Base-by-base conservation (phyloP, 768 basidiomycete genomes). In the Suillus subalutaceus region DNA sequence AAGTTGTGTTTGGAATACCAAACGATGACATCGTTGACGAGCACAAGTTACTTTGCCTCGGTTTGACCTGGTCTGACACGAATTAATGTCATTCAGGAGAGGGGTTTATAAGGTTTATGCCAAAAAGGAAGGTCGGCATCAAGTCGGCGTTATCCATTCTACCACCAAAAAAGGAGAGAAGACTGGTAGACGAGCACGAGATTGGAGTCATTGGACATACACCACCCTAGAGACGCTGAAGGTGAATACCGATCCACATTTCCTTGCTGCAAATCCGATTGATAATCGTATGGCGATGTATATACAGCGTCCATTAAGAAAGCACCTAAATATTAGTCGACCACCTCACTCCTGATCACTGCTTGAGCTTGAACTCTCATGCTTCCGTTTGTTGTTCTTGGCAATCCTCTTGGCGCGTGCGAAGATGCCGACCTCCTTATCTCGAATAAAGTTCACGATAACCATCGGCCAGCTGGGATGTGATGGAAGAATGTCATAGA, bases 401-500 rank as follows among this genome's bases (percentile, higher is more conserved):
- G 64, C 79, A 68, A 88, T 66, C 73, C 96, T 81, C 78, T 98
- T 98, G 9, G 90, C 93, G 9, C 96, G 84, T 15, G 93, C 90
- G 76, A 91, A 97, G 69, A 98, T 88, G 3, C 96, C 96, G 37
- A 96, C 93, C 67, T 92, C 89, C 16, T 85, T 84, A 71, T 97
- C 95, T 35, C 94, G 88, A 64, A 99, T 97, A 75, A 99, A 99
- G 78, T 94, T 94, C 64, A 92, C 82, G 3, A 91, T 94, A 43
- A 99, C 91, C 89, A 96, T 95, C 3, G 94, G 90, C 97, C 97
- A 99, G 6, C 90, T 91, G 1, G 90, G 88, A 73, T 99, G 97
- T 0, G 89, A 85, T 0, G 96, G 94, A 32, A 98, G 83, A 6
- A 81, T 85, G 69, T 94, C 92, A 79, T 99, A 99, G 75, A 91